A percentile compares a stretch with the other conserved stretches of the same genome.
Evolutionary conservation across 2,329 filamentous ascomycete species (phyloP).

Genomic region (Fusarium setosum): DNA sequence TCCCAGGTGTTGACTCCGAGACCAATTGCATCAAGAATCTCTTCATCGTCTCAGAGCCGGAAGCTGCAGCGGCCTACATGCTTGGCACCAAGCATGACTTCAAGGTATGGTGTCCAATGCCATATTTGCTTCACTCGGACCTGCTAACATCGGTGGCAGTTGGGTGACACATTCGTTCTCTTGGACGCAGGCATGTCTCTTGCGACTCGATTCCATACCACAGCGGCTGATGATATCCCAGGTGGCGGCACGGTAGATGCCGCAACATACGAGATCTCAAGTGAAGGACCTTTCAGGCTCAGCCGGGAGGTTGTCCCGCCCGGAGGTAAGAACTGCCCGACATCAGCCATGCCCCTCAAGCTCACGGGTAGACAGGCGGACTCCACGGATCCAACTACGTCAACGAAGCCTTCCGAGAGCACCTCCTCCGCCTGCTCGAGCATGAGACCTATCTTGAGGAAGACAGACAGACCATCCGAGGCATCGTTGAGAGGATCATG

Average conservation of each 20-base stretch:
- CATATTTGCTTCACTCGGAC: not conserved
- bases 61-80: not conserved
- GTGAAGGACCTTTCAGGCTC: not conserved
- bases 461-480: not conserved
- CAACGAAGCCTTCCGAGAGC: not conserved
- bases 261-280: not conserved
- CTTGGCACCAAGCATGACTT: not conserved
- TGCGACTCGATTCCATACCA: fast-evolving
- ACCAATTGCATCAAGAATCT: conserved; percentile 1
- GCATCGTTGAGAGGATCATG: not conserved
- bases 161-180: not conserved
- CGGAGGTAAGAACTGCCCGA: not conserved
- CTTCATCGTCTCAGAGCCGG: conserved; percentile 14
- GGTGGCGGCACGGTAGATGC: conserved; percentile 7
- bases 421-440: not conserved
- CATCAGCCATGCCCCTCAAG: not conserved
- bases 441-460: not conserved
- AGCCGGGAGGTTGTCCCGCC: not conserved
- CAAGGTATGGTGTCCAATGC: not conserved
- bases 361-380: not conserved
- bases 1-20: not conserved
- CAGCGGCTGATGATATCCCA: not conserved
- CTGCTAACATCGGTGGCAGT: not conserved
- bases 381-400: conserved; percentile 11
- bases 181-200: not conserved